Conservation (phyloP, 495 filamentous ascomycete species). For the Aeminium ludgeri region DNA sequence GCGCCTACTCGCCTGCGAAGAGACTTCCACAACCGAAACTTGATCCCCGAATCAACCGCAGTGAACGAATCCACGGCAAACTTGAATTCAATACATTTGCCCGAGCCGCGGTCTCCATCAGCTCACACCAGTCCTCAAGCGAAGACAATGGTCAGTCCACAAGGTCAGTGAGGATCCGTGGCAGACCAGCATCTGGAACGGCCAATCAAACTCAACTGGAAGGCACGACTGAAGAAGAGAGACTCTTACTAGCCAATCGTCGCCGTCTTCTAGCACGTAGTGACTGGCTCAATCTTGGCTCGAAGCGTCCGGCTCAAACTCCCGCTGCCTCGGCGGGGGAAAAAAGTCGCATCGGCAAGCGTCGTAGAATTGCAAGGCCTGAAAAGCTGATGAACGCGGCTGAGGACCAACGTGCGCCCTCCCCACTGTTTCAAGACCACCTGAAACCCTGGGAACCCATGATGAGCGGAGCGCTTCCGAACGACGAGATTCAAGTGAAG, state of each 20-base stretch:
- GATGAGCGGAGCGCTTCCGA: slow-evolving; percentile 13
- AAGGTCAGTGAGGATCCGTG: not conserved
- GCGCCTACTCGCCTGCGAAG: not conserved
- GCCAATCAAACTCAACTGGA: not conserved
- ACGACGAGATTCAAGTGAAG: slow-evolving; percentile 16
- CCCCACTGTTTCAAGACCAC: slow-evolving; percentile 3
- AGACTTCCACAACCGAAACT: too few species aligned
- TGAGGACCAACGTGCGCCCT: not conserved
- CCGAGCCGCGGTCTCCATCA: not conserved
- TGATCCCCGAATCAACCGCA: too few species aligned
- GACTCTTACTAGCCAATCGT: slow-evolving; percentile 15
- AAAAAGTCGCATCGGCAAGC: slow-evolving; percentile 21
- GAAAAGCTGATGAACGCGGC: not conserved
- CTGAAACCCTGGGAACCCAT: not conserved
- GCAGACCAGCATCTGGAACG: too few species aligned
- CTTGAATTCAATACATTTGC: not conserved
- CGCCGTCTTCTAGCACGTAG: slow-evolving; percentile 16
- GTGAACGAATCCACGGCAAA: not conserved
- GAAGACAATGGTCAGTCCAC: not conserved
- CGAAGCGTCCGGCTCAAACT: slow-evolving; percentile 17
- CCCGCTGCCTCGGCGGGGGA: slow-evolving; percentile 13
- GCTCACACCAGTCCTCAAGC: not conserved
- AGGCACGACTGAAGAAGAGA: slow-evolving; percentile 1
- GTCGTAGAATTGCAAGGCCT: slow-evolving; percentile 17
- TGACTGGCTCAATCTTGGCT: slow-evolving; percentile 22